A percentile compares a stretch with the other conserved stretches of the same genome.
Conservation (phyloP, 139 green algal species). For the Chlamydomonas sphaeroides region DNA sequence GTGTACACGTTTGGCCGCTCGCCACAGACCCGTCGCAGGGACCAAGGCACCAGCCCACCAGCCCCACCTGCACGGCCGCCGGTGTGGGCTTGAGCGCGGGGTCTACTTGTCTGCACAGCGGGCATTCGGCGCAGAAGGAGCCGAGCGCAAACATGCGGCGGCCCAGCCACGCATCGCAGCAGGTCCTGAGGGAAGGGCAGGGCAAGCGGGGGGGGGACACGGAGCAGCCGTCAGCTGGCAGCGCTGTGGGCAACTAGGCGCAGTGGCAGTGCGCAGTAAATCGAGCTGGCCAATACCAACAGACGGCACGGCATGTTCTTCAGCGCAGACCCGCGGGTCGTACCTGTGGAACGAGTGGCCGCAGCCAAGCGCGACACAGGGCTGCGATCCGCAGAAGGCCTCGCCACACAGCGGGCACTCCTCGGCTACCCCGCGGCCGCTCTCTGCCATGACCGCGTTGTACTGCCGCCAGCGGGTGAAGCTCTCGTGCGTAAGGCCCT, state of each 20-base stretch:
- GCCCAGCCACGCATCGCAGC: slow-evolving; percentile 32
- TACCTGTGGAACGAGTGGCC: slow-evolving; percentile 39
- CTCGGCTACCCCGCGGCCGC: background rate
- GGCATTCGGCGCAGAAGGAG: slow-evolving; percentile 21
- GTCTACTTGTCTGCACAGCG: slow-evolving; percentile 11
- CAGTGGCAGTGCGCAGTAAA: no score
- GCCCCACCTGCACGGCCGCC: background rate
- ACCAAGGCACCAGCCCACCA: no score
- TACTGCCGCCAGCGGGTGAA: background rate
- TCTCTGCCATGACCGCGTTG: background rate
- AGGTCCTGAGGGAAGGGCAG: background rate
- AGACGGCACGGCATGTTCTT: background rate
- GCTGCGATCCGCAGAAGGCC: background rate
- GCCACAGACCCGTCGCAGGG: no score
- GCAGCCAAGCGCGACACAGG: slow-evolving; percentile 18
- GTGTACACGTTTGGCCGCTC: no score
- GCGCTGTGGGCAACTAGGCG: no score
- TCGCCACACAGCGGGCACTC: slow-evolving; percentile 24
- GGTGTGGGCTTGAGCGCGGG: background rate
- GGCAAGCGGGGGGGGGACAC: background rate
- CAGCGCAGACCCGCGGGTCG: no score
- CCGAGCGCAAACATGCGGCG: slow-evolving; percentile 1
- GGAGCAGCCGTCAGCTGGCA: background rate
- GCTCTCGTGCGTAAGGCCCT: slow-evolving; percentile 23
- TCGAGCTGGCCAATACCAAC: no score